Evolutionary conservation across 352 stramenopile genomes (phyloP).

Genomic region (Pythium chondricola): DNA sequence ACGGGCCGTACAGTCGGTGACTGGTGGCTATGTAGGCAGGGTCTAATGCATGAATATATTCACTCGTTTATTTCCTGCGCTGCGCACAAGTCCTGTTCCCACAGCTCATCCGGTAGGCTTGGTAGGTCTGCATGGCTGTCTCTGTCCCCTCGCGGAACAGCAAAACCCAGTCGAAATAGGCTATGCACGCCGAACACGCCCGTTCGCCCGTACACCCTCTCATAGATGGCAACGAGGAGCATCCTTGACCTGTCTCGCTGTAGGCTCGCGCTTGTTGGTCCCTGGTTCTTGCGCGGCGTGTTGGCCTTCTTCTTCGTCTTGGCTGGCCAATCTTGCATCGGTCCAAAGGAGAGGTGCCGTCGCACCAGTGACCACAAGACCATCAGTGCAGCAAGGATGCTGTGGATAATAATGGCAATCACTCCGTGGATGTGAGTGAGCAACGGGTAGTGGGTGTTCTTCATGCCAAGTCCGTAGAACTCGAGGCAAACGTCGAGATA

Average conservation of each 20-base stretch:
- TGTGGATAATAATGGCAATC: not conserved
- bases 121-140: not conserved
- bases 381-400: not conserved
- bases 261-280: too few species aligned
- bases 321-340: not conserved
- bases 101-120: conserved; percentile 7
- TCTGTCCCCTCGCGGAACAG: not conserved
- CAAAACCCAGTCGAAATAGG: not conserved
- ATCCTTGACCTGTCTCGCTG: too few species aligned
- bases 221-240: not conserved
- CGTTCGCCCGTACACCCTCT: not conserved
- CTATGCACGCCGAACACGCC: not conserved
- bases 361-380: not conserved
- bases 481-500: not conserved
- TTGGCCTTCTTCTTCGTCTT: too few species aligned
- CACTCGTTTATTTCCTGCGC: too few species aligned
- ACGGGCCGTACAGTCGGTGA: too few species aligned
- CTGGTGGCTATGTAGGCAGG: too few species aligned
- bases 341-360: not conserved
- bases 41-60: too few species aligned
- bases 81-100: too few species aligned
- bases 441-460: not conserved
- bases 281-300: too few species aligned
- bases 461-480: not conserved
- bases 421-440: not conserved